Base-by-base conservation (phyloP, 2,329 filamentous ascomycete species). In the Nigrograna mackinnonii region DNA sequence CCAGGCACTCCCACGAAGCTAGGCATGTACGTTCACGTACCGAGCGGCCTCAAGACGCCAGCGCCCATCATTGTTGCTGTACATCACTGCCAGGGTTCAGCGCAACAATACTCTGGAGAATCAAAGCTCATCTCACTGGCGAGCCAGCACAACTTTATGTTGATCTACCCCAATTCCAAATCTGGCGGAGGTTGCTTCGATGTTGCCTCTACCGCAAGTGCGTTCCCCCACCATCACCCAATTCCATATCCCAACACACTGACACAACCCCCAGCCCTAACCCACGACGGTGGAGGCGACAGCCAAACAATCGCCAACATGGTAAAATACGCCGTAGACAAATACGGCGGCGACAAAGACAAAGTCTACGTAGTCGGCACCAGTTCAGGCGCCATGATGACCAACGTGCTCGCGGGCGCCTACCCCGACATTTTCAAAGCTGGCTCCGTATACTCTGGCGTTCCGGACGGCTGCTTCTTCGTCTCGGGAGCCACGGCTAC, bases 231-330 rank as follows among this genome's bases (percentile, higher is more conserved):
- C n/a, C n/a, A n/a, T n/a, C n/a, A n/a, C n/a, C n/a, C n/a, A n/a
- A n/a, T n/a, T n/a, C n/a, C n/a, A n/a, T n/a, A n/a, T n/a, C n/a
- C n/a, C n/a, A n/a, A n/a, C n/a, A n/a, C n/a, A n/a, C n/a, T n/a
- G n/a, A n/a, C 75, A 76, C 11, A 78, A 74, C 2, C 66, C 67
- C n/a, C 72, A 69, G 18, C 77, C 0, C 70, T 83, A 3, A 78
- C 72, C 3, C 79, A 79, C 53, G 69, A 77, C 40, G 79, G 75
- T 6, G 79, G 79, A 20, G 77, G 78, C 3, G 76, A 83, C 60
- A 76, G 70, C 41, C 71, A 74, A 36, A 68, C 71, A 1, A 78
- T 84, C 40, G 74, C 73, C 26, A 79, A 76, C 55, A 83, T 83
- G 79, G 77, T 82, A 28, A 67, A 61, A 17, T 82, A 79, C 49